Percentiles rank a stretch among this genome's conserved stretches.
These are phyloP conservation scores for Hansenula sp. DNA, from an alignment of 1,139 yeast species.

Conservation along the genomic window DNA sequence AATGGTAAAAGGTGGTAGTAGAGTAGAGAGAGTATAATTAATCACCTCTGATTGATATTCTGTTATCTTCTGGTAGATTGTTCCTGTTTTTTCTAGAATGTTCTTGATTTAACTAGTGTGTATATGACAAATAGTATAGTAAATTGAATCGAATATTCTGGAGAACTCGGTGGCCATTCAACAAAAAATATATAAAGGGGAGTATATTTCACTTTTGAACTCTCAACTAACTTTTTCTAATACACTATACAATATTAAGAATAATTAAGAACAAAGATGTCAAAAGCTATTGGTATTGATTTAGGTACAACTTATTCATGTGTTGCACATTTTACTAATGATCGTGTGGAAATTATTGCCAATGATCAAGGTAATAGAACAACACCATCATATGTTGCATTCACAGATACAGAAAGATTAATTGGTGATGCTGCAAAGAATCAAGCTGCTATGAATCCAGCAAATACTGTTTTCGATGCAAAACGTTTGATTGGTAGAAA, in stretches of 20 bases:
- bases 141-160: constrained; percentile 2
- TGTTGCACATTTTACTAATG: constrained; percentile 73
- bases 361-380: constrained; percentile 73
- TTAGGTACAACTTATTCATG: constrained; percentile 84
- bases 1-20: too few relatives aligned
- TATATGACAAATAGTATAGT: neutral
- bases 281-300: constrained; percentile 78
- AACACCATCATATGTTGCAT: constrained; percentile 66
- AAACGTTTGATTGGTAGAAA: constrained; percentile 68
- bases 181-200: constrained; percentile 8
- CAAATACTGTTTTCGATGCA: constrained; percentile 63
- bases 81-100: neutral
- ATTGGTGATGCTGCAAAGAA: constrained; percentile 72
- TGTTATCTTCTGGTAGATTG: too few relatives aligned
- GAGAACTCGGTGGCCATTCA: neutral
- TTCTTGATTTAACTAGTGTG: neutral
- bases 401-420: constrained; percentile 62
- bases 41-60: neutral
- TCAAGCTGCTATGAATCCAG: constrained; percentile 68
- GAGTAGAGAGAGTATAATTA: too few relatives aligned
- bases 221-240: neutral
- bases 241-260: neutral
- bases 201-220: neutral
- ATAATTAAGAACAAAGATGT: constrained; percentile 30
- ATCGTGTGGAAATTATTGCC: constrained; percentile 67